Conservation (phyloP, 202 grass and related monocot genomes). For the Cymbopogon flexuosus region DNA sequence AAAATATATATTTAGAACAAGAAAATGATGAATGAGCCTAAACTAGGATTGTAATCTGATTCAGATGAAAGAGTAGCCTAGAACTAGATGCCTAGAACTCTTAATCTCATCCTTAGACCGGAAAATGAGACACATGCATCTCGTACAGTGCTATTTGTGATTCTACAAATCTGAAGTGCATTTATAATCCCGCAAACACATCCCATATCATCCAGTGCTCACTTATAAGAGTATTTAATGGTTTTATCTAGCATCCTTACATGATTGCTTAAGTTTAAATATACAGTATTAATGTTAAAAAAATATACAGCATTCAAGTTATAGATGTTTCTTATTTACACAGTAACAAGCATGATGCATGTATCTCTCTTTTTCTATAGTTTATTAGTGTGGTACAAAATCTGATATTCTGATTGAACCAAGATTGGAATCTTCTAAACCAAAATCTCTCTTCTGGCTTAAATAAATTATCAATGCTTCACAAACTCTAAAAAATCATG, state of each 20-base stretch:
- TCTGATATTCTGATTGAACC: not conserved
- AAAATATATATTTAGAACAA: not conserved
- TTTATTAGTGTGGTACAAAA: not conserved
- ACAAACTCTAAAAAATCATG: not conserved
- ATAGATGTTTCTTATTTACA: not conserved
- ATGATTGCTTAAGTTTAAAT: conserved; percentile 1
- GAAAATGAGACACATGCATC: not conserved
- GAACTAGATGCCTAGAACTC: not conserved
- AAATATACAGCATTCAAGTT: no score
- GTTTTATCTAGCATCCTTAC: not conserved
- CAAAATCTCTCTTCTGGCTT: not conserved
- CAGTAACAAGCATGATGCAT: not conserved
- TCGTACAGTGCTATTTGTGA: not conserved
- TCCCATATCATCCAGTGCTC: not conserved
- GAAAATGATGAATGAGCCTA: conserved; percentile 6
- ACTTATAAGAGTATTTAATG: not conserved
- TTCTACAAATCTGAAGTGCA: not conserved
- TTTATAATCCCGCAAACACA: not conserved
- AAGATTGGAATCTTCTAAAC: not conserved
- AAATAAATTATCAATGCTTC: not conserved
- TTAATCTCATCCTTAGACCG: conserved; percentile 1
- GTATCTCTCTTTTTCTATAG: not conserved
- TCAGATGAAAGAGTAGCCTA: not conserved
- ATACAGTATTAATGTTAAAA: no score
- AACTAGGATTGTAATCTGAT: not conserved